Evolutionary conservation across 2,329 filamentous ascomycete species (phyloP).

Genomic region (Cladosporium sp.): DNA sequence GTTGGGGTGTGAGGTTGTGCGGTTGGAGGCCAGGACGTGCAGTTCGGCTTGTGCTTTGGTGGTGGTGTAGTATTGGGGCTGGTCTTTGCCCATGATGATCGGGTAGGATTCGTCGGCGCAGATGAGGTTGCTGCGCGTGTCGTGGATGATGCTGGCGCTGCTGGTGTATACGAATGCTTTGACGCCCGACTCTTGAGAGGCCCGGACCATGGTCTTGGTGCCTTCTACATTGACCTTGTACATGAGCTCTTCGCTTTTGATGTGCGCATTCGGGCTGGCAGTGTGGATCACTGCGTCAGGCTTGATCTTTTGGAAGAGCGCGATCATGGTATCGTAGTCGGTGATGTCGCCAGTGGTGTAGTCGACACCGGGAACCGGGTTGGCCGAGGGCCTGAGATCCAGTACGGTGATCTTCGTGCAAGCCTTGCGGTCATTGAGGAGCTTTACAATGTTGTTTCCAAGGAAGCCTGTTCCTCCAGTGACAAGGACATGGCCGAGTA

Average conservation of each 20-base stretch:
- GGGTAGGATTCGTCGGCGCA: conserved; percentile 49
- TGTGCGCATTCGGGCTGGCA: conserved; percentile 39
- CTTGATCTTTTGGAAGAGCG: conserved; percentile 40
- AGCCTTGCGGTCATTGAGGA: conserved; percentile 40
- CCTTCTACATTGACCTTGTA: conserved; percentile 51
- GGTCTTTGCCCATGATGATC: conserved; percentile 40
- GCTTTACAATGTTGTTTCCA: conserved; percentile 47
- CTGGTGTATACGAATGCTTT: conserved; percentile 53
- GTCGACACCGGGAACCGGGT: conserved; percentile 39
- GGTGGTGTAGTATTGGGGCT: conserved; percentile 49
- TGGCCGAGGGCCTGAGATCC: conserved; percentile 41
- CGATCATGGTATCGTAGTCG: conserved; percentile 37
- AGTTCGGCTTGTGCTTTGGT: conserved; percentile 49
- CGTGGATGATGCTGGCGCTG: conserved; percentile 47
- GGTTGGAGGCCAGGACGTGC: conserved; percentile 47
- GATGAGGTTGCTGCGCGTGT: conserved; percentile 41
- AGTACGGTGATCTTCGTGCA: conserved; percentile 44
- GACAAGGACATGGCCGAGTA: conserved; percentile 45
- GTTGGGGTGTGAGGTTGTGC: conserved; percentile 34
- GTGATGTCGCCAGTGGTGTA: conserved; percentile 51
- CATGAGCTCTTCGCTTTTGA: conserved; percentile 34
- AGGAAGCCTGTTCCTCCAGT: conserved; percentile 51
- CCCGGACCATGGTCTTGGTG: conserved; percentile 46
- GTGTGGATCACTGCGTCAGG: conserved; percentile 49
- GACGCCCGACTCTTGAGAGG: conserved; percentile 44